These are phyloP conservation scores for Pseudonectria foliicola DNA, from an alignment of 2,329 filamentous ascomycete genomes.

Conservation along the genomic window DNA sequence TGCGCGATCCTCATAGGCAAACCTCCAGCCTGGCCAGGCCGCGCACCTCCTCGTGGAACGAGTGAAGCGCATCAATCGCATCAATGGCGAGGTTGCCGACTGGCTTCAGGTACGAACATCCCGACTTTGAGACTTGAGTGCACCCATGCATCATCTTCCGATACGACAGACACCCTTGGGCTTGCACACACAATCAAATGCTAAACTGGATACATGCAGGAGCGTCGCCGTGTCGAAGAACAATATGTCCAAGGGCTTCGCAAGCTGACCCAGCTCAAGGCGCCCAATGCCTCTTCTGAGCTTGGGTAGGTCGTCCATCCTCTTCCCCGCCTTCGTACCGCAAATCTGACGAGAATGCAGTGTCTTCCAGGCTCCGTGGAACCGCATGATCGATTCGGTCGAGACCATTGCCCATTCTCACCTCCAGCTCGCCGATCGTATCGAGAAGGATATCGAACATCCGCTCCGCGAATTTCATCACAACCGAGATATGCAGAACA, in stretches of 20 bases:
- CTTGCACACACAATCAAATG: constrained; percentile 1
- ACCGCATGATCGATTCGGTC: constrained; percentile 72
- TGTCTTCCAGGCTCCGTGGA: constrained; percentile 86
- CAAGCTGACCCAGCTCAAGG: constrained; percentile 68
- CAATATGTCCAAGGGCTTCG: constrained; percentile 75
- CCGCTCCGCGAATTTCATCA: constrained; percentile 70
- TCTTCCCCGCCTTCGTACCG: neutral
- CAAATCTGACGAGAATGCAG: constrained; percentile 40
- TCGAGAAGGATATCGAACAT: constrained; percentile 82
- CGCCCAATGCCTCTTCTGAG: constrained; percentile 69
- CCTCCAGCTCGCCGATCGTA: constrained; percentile 67
- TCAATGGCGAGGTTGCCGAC: constrained; percentile 89
- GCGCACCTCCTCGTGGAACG: constrained; percentile 78
- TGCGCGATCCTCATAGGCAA: constrained; percentile 48
- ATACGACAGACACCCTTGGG: neutral
- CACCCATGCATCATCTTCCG: neutral
- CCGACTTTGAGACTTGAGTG: constrained; percentile 6
- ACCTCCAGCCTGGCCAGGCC: constrained; percentile 74
- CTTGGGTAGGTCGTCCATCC: constrained; percentile 62
- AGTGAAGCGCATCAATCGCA: constrained; percentile 74
- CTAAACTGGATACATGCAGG: constrained; percentile 44
- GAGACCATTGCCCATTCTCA: constrained; percentile 80
- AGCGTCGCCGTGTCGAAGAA: constrained; percentile 88
- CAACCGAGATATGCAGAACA: constrained; percentile 71
- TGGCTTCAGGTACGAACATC: constrained; percentile 74